Evolutionary conservation across 2,329 filamentous ascomycete species (phyloP).

Genomic region (Monosporascus sp.): DNA sequence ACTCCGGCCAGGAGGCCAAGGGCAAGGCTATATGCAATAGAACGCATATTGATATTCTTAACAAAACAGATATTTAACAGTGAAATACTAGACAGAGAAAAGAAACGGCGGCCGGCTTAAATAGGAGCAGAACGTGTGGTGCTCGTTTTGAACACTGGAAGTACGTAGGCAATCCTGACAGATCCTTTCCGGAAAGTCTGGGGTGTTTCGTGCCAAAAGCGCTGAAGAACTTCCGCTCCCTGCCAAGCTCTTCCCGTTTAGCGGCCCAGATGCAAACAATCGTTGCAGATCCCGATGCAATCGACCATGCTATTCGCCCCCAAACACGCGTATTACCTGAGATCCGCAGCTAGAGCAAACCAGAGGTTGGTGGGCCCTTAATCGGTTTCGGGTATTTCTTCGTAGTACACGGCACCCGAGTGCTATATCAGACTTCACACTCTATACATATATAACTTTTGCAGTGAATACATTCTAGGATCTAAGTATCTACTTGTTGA

Average conservation of each 20-base stretch:
- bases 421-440: too few relatives aligned
- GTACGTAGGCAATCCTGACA: background rate
- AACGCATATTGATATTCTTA: conserved; percentile 14
- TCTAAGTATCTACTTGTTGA: too few relatives aligned
- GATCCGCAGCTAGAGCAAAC: background rate
- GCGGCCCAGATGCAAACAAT: conserved; percentile 11
- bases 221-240: conserved; percentile 1
- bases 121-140: too few relatives aligned
- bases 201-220: background rate
- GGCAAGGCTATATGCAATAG: conserved; percentile 3
- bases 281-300: conserved; percentile 21
- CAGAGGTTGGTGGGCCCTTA: background rate
- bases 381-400: background rate
- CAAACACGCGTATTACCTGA: conserved; percentile 5
- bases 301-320: conserved; percentile 16
- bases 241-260: conserved; percentile 11
- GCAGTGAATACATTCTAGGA: too few relatives aligned
- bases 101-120: too few relatives aligned
- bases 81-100: too few relatives aligned
- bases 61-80: background rate
- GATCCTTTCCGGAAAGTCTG: background rate
- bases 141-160: too few relatives aligned
- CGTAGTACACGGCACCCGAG: too few relatives aligned
- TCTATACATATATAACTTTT: too few relatives aligned
- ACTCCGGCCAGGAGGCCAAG: conserved; percentile 17